Evolutionary conservation across 2,329 filamentous ascomycete species (phyloP).

Genomic region (Sporothrix pseudoabietina): DNA sequence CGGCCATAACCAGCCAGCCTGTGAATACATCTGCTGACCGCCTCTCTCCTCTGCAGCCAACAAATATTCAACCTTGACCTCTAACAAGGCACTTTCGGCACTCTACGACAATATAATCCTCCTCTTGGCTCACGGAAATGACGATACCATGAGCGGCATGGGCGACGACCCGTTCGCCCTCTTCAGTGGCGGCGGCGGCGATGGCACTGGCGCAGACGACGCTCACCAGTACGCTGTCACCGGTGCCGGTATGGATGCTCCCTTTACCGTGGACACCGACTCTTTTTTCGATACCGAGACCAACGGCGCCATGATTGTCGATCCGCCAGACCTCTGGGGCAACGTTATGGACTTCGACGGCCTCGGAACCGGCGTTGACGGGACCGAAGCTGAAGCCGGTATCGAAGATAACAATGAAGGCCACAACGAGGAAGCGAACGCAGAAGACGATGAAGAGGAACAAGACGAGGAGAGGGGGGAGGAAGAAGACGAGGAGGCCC

Average conservation of each 20-base stretch:
- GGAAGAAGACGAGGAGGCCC: not conserved
- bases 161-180: slow-evolving; percentile 25
- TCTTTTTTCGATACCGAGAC: not conserved
- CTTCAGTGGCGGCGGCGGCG: not conserved
- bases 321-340: slow-evolving; percentile 15
- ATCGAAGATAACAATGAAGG: not conserved
- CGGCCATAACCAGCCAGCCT: no score
- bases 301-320: not conserved
- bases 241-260: not conserved
- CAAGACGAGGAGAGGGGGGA: not conserved
- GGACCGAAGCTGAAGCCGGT: not conserved
- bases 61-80: no score
- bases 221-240: not conserved
- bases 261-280: slow-evolving; percentile 20
- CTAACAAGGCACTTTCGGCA: no score
- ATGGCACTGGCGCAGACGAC: not conserved
- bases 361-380: not conserved
- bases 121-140: not conserved
- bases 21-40: not conserved
- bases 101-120: not conserved
- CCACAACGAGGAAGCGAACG: not conserved
- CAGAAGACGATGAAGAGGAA: not conserved
- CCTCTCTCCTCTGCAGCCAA: not conserved
- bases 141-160: slow-evolving; percentile 16
- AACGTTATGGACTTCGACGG: slow-evolving; percentile 14